Evolutionary conservation across 176 grass and related monocot species (phyloP).

Genomic region (Oryza punctata): DNA sequence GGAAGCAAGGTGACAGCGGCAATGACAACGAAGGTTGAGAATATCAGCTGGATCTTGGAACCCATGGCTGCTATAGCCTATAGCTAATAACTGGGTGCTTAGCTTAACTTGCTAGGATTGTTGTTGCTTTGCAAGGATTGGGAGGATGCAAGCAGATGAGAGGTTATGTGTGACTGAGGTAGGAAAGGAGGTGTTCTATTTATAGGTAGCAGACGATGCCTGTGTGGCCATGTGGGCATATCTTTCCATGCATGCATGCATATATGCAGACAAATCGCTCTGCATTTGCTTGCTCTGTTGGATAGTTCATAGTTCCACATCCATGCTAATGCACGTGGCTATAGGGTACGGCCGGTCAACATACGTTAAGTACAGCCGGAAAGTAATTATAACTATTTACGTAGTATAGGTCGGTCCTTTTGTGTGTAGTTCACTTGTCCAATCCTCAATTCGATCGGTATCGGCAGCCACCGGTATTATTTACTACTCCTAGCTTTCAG

Average conservation of each 20-base stretch:
- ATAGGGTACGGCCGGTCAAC: too few species aligned
- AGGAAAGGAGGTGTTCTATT: conserved; percentile 33
- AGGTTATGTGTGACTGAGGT: neutral
- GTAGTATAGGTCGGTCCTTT: conserved; percentile 29
- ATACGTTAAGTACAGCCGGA: neutral
- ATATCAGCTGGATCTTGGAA: conserved; percentile 23
- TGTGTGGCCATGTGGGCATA: neutral
- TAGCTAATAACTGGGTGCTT: neutral
- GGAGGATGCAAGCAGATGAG: neutral
- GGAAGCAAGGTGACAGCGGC: conserved; percentile 1
- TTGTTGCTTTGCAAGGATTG: conserved; percentile 8
- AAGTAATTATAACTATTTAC: neutral
- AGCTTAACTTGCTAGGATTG: neutral
- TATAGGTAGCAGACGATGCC: conserved; percentile 46
- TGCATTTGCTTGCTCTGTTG: conserved; percentile 10
- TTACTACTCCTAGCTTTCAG: too few species aligned
- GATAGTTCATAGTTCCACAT: conserved; percentile 7
- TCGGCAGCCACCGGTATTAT: neutral
- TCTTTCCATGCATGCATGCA: conserved; percentile 1
- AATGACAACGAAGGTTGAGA: conserved; percentile 3
- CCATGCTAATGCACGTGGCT: conserved; percentile 31
- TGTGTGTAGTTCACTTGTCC: conserved; percentile 22
- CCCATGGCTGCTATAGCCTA: conserved; percentile 37
- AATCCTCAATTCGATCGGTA: neutral
- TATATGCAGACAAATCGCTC: neutral